These are phyloP conservation scores for Cladophialophora carrionii DNA, from an alignment of 2,329 filamentous ascomycete genomes.

Conservation along the genomic window DNA sequence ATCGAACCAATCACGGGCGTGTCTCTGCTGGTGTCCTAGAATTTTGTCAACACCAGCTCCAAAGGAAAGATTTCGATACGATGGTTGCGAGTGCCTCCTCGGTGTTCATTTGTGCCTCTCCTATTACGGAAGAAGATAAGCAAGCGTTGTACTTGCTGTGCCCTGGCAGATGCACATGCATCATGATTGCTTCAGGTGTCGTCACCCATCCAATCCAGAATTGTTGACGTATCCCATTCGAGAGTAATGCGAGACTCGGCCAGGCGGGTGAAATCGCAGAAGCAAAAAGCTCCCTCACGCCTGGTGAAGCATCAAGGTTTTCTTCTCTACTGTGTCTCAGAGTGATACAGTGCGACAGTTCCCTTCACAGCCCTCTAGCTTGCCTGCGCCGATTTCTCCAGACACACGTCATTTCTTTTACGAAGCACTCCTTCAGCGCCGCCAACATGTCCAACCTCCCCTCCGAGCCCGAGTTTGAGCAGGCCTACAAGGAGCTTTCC, in stretches of 20 bases:
- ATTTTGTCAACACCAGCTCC: slow-evolving; percentile 21
- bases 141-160: neutral
- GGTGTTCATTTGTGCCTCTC: slow-evolving; percentile 1
- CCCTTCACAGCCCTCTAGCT: neutral
- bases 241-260: neutral
- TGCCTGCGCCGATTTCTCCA: neutral
- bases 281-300: slow-evolving; percentile 7
- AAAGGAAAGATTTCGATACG: slow-evolving; percentile 16
- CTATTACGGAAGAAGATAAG: slow-evolving; percentile 9
- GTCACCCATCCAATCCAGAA: slow-evolving; percentile 4
- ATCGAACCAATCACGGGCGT: slow-evolving; percentile 31
- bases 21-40: slow-evolving; percentile 16
- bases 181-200: slow-evolving; percentile 15
- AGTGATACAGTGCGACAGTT: neutral
- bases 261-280: neutral
- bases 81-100: neutral
- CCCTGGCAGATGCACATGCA: slow-evolving; percentile 14
- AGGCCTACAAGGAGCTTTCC: slow-evolving; percentile 95
- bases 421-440: neutral
- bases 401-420: no score
- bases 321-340: neutral
- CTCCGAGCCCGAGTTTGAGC: slow-evolving; percentile 94
- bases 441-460: slow-evolving; percentile 76
- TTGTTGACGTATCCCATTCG: slow-evolving; percentile 1
- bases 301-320: neutral